Percentiles rank a stretch among this genome's conserved stretches.
These are phyloP conservation scores for Coprinopsis marcescibilis DNA, from an alignment of 768 basidiomycete genomes.

Conservation along the genomic window DNA sequence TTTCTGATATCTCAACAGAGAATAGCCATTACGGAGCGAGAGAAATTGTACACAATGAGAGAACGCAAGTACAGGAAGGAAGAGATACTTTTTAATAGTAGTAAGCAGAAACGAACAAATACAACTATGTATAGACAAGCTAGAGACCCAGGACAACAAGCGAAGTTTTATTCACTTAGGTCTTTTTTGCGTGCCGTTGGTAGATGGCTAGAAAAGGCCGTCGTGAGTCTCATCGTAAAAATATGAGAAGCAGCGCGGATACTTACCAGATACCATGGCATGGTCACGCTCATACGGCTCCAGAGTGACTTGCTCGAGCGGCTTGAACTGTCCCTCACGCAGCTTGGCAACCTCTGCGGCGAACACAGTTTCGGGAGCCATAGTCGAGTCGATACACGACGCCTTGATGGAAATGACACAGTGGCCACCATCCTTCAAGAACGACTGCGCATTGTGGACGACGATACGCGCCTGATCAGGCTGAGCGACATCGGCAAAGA, in stretches of 20 bases:
- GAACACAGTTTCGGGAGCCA: slow-evolving; percentile 84
- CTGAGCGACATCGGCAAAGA: slow-evolving; percentile 98
- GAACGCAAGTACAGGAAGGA: slow-evolving; percentile 1
- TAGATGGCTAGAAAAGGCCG: slow-evolving; percentile 18
- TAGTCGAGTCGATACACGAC: slow-evolving; percentile 97
- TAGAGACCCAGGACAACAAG: too few species aligned
- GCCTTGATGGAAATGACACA: slow-evolving; percentile 98
- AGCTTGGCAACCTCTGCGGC: slow-evolving; percentile 80
- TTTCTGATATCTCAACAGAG: background rate
- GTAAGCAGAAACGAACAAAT: background rate
- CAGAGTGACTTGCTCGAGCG: slow-evolving; percentile 91
- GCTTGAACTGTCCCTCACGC: slow-evolving; percentile 78
- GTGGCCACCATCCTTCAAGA: slow-evolving; percentile 93
- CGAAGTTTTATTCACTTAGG: too few species aligned
- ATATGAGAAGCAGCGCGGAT: background rate
- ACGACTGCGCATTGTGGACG: slow-evolving; percentile 85
- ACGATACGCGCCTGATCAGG: slow-evolving; percentile 99
- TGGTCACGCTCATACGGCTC: slow-evolving; percentile 92
- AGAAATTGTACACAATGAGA: slow-evolving; percentile 10
- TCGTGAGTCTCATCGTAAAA: background rate
- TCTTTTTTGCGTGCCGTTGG: slow-evolving; percentile 20
- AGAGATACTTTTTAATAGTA: slow-evolving; percentile 1
- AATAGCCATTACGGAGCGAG: slow-evolving; percentile 7
- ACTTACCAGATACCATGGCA: slow-evolving; percentile 80
- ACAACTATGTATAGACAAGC: too few species aligned